phyloP scores from a whole-genome alignment of 2,329 filamentous ascomycete genomes.

The Colletotrichum sp. region DNA sequence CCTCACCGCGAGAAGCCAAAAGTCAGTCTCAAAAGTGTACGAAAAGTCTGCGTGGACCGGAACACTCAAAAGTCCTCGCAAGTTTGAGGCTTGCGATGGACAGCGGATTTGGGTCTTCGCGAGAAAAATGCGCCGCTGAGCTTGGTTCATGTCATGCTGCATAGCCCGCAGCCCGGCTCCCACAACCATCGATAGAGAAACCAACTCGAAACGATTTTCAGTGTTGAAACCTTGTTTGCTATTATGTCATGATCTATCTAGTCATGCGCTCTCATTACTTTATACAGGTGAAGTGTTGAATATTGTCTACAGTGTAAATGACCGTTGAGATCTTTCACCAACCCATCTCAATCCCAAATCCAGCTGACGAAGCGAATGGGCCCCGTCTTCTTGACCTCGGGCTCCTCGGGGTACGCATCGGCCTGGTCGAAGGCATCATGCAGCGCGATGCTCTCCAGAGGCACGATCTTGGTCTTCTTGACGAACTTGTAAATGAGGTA shows the following conservation, averaged over 20 bases:
- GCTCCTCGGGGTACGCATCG: conserved; percentile 37
- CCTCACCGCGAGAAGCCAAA: not conserved
- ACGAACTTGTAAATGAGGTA: conserved; percentile 70
- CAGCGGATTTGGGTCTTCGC: not conserved
- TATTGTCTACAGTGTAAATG: not conserved
- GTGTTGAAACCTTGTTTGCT: not conserved
- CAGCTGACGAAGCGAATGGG: conserved; percentile 36
- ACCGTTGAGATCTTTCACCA: not conserved
- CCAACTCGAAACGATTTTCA: not conserved
- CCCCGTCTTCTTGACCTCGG: conserved; percentile 28
- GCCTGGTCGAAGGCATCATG: conserved; percentile 55
- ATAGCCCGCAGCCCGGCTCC: not conserved
- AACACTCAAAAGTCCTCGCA: fast-evolving
- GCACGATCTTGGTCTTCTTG: conserved; percentile 64
- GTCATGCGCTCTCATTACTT: not conserved
- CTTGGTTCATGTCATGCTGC: not conserved
- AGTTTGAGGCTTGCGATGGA: fast-evolving
- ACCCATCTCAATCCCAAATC: conserved; percentile 36
- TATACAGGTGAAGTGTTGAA: not conserved
- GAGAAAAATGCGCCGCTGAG: not conserved
- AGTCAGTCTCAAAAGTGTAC: not conserved
- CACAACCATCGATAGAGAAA: fast-evolving
- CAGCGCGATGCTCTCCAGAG: conserved; percentile 57
- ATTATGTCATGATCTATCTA: not conserved
- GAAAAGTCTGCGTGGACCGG: not conserved